Base-by-base conservation (phyloP, 2,329 filamentous ascomycete genomes). In the Cercospora canescens region DNA sequence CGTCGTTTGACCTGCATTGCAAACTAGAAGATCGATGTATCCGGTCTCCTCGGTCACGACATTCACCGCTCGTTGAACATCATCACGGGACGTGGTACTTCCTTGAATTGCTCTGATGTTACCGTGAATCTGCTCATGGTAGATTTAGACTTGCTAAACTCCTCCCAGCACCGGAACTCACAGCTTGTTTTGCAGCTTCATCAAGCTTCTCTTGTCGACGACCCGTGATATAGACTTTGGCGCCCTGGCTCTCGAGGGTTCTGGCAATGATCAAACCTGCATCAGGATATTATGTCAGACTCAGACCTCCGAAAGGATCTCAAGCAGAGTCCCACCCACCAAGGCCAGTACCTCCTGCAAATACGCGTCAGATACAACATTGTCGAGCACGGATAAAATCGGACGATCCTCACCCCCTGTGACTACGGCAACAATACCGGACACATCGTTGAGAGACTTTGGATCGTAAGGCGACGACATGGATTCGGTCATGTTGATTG, bases 21-120 rank as follows among this genome's bases (percentile, higher is more conserved):
- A 69, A 71, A 86, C 78, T 0, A 86, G 76, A 26, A 86, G 79
- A 70, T 87, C 83, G 64, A 86, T 80, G 69, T 83, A 79, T 48
- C 80, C 81, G 3, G 73, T 73, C 28, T 85, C 80, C 7, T 74
- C 67, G 6, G 78, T 75, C 50, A 86, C 79, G 1, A 74, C 74
- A n/a, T 77, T 74, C 12, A 80, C 82, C 4, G 79, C 81, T 4
- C 70, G 70, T 18, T 77, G 72, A 32, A 85, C 73, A 14, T 81
- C 82, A 0, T 74, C 69, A 26, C 79, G 79, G 21, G 78, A 77
- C 4, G 79, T 80, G 1, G 83, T 79, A 63, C 82, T 80, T 70
- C 79, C 80, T 63, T 79, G 73, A 45, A 84, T 75, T 1, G 81
- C 77, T 32, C 76, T 74, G 62, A 84, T 75, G 48, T 79, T 79